phyloP scores from a whole-genome alignment of 2,329 filamentous ascomycete genomes.

The Claviceps maximensis region DNA sequence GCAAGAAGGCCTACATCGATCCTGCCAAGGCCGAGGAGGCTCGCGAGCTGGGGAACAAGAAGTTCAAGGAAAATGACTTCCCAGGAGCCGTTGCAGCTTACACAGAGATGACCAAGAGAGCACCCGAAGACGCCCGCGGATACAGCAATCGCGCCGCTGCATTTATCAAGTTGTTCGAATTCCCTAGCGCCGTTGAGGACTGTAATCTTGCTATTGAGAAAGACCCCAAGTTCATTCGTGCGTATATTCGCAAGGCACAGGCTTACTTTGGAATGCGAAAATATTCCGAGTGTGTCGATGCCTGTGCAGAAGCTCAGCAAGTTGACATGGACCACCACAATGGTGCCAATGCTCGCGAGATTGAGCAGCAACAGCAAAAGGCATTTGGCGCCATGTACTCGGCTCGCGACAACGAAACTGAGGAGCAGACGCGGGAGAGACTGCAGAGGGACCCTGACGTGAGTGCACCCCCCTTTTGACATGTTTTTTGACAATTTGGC shows the following conservation, averaged over 20 bases:
- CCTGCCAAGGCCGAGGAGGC: conserved; percentile 90
- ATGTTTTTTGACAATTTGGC: too few relatives aligned
- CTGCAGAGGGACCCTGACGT: conserved; percentile 86
- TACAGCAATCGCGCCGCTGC: conserved; percentile 97
- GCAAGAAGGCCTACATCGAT: conserved; percentile 72
- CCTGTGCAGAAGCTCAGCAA: conserved; percentile 65
- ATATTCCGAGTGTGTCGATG: conserved; percentile 88
- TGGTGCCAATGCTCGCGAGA: conserved; percentile 76
- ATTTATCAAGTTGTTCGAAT: conserved; percentile 91
- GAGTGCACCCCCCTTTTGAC: conserved; percentile 21
- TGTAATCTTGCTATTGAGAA: conserved; percentile 84
- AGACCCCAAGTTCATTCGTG: conserved; percentile 84
- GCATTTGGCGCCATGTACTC: conserved; percentile 81
- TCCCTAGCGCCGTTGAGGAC: conserved; percentile 86
- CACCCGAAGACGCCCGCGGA: conserved; percentile 80
- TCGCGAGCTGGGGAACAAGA: conserved; percentile 84
- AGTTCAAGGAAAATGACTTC: conserved; percentile 96
- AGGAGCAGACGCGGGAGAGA: conserved; percentile 87
- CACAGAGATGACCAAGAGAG: conserved; percentile 91
- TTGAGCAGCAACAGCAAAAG: conserved; percentile 89
- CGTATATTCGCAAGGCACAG: conserved; percentile 93
- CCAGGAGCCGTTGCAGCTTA: conserved; percentile 90
- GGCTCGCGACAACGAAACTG: conserved; percentile 83
- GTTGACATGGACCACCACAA: conserved; percentile 57
- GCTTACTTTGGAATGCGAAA: conserved; percentile 96